Base-by-base conservation (phyloP, 2,329 filamentous ascomycete genomes). In the Pseudohalonectria lignicola region DNA sequence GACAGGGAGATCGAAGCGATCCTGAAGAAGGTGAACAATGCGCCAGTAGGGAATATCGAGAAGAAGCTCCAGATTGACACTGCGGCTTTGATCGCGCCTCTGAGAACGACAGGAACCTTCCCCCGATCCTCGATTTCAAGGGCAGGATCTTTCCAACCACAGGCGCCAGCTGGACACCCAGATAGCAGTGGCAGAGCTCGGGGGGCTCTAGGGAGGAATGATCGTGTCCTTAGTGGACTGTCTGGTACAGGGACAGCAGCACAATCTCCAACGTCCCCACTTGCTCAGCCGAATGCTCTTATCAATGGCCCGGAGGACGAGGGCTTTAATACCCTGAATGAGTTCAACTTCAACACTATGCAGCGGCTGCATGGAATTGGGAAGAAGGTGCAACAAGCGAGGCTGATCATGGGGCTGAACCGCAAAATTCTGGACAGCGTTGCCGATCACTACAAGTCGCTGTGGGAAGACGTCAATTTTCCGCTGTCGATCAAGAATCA, bases 331-430 rank as follows among this genome's bases (percentile, higher is more conserved):
- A 29, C 25, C 28, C 17, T 38, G 7, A 20, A 31, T 28, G 28
- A 38, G 36, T 38, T 38, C 36, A 19, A 25, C 17, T 17, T 38
- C 18, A 31, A 32, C n/a, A 23, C 17, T 15, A n/a, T 38, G 29
- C 36, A 38, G 29, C 17, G 28, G n/a, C 36, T 38, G 28, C 13
- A 23, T 15, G 19, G 19, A 7, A 31, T 38, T 9, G 36, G 17
- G 5, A 19, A 28, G 8, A 31, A 26, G 29, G 16, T 38, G 8
- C 28, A 38, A 12, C 9, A 38, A 13, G 28, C 29, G 12, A 16
- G 18, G 4, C 17, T 32, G 28, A 23, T 31, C 7, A 33, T 38
- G 36, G 12, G 32, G 18, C 29, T 38, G 18, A 26, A 38, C 36
- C 4, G 28, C 19, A 13, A 31, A 5, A 23, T 38, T 5, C 4